These are phyloP conservation scores for Gastrolobium bilobum DNA, from an alignment of 306 rosid species.

Conservation along the genomic window DNA sequence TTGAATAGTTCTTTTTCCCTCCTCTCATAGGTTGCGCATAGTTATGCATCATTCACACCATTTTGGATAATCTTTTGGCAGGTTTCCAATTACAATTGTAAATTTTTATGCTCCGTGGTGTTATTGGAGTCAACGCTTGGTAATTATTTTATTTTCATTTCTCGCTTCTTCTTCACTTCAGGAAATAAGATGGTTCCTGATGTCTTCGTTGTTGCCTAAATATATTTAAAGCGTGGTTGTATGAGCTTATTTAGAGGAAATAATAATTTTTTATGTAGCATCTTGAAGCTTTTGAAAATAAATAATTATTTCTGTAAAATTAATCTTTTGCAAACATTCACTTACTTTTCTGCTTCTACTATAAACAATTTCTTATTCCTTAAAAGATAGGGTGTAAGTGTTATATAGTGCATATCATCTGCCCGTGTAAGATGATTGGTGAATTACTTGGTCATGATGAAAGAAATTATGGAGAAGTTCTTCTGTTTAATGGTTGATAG, in stretches of 20 bases:
- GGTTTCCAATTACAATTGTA: slow-evolving; percentile 78
- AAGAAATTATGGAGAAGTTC: slow-evolving; percentile 25
- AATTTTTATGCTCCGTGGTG: slow-evolving; percentile 99
- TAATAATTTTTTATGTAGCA: too few relatives aligned
- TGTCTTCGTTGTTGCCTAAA: slow-evolving; percentile 31
- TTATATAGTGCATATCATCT: slow-evolving; percentile 12
- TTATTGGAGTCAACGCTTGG: slow-evolving; percentile 98
- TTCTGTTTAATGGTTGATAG: slow-evolving; percentile 40
- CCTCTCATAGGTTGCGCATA: slow-evolving; percentile 5
- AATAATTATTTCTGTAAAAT: too few relatives aligned
- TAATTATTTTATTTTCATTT: slow-evolving; percentile 55
- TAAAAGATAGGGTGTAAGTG: slow-evolving; percentile 1
- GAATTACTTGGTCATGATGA: slow-evolving; percentile 16
- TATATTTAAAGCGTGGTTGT: neutral
- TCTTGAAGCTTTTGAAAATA: too few relatives aligned
- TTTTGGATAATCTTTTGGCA: slow-evolving; percentile 55
- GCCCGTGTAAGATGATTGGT: slow-evolving; percentile 25
- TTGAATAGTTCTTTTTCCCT: slow-evolving; percentile 28
- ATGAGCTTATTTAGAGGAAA: too few relatives aligned
- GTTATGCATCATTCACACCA: slow-evolving; percentile 32
- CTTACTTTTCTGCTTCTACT: slow-evolving; percentile 20
- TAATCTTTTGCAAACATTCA: too few relatives aligned
- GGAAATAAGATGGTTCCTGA: slow-evolving; percentile 34
- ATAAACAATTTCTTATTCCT: slow-evolving; percentile 34
- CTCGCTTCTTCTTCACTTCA: slow-evolving; percentile 3